Evolutionary conservation across 1,139 yeast genomes (phyloP).

Genomic region (Protomyces pachydermus): DNA sequence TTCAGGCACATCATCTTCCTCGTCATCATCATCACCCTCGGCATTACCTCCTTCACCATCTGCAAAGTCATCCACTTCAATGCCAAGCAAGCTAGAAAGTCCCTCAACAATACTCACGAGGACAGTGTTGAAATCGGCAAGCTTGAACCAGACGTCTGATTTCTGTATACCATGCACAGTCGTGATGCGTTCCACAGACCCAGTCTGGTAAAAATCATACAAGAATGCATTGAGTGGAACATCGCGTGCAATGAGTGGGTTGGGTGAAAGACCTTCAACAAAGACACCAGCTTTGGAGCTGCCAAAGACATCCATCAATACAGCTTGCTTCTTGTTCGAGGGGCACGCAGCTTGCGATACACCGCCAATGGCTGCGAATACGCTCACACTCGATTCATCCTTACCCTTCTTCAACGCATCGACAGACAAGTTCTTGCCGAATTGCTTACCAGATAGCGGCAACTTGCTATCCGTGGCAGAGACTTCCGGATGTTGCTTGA

Average conservation of each 20-base stretch:
- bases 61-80: conserved; percentile 27
- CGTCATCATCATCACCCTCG: conserved; percentile 19
- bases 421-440: background rate
- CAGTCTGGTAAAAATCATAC: conserved; percentile 27
- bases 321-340: background rate
- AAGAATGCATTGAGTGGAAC: conserved; percentile 25
- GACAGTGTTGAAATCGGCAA: conserved; percentile 26
- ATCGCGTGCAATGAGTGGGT: conserved; percentile 3
- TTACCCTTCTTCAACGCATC: background rate
- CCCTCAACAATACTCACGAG: conserved; percentile 26
- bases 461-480: conserved; percentile 8
- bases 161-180: conserved; percentile 25
- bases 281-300: conserved; percentile 17
- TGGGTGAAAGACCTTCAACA: conserved; percentile 23
- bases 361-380: conserved; percentile 14
- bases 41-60: conserved; percentile 25
- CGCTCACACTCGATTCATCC: background rate
- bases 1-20: conserved; percentile 15
- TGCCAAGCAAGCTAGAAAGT: conserved; percentile 22
- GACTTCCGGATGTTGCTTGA: conserved; percentile 10
- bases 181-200: conserved; percentile 15
- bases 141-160: conserved; percentile 26
- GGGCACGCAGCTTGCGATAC: background rate
- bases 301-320: conserved; percentile 13
- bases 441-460: conserved; percentile 11